These are phyloP conservation scores for Lasiosphaeriaceae sp. DNA, from an alignment of 495 filamentous ascomycete species.

Conservation along the genomic window DNA sequence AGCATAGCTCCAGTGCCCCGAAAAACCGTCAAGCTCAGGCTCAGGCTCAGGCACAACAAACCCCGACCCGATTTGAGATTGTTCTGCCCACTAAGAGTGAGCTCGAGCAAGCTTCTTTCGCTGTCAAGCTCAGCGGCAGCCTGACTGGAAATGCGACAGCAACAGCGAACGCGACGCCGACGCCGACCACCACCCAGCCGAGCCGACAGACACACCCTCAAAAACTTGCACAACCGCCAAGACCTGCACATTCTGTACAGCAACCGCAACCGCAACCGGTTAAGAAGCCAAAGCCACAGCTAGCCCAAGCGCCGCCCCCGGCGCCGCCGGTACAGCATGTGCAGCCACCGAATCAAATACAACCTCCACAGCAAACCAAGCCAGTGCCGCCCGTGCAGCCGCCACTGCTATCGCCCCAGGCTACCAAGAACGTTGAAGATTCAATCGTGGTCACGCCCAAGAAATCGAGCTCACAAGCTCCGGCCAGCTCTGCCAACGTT, in stretches of 20 bases:
- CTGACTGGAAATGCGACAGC: not conserved
- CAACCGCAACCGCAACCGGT: too few species aligned
- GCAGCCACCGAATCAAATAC: too few species aligned
- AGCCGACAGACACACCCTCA: not conserved
- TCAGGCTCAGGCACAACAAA: conserved; percentile 24
- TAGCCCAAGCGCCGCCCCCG: too few species aligned
- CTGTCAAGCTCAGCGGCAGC: conserved; percentile 1
- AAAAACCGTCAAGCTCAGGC: conserved; percentile 12
- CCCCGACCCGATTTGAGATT: conserved; percentile 29
- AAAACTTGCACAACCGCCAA: conserved; percentile 2
- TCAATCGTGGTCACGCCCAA: not conserved
- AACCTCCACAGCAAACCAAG: not conserved
- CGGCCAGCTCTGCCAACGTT: conserved; percentile 12
- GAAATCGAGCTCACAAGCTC: conserved; percentile 8
- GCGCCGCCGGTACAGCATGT: too few species aligned
- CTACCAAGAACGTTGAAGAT: not conserved
- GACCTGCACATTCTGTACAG: too few species aligned
- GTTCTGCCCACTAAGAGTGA: conserved; percentile 30
- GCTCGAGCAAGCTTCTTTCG: conserved; percentile 18
- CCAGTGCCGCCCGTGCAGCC: conserved; percentile 1
- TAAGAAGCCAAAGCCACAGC: too few species aligned
- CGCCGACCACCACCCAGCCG: not conserved
- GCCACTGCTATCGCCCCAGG: not conserved
- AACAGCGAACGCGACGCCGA: not conserved
- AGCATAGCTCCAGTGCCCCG: conserved; percentile 9